These are phyloP conservation scores for Colletotrichum sp. DNA, from an alignment of 2,329 filamentous ascomycete species.

Conservation along the genomic window DNA sequence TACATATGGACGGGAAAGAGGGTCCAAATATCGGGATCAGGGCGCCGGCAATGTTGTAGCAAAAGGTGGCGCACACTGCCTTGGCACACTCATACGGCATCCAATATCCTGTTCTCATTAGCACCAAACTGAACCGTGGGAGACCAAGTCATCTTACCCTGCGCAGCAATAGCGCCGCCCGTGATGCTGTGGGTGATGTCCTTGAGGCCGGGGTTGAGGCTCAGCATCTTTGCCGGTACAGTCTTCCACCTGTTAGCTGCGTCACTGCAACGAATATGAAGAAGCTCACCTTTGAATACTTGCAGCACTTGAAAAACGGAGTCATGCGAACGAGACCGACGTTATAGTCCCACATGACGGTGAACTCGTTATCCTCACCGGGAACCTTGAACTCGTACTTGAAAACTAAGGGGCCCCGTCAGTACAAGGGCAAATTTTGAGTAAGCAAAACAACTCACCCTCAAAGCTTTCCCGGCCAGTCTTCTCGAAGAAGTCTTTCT, in stretches of 20 bases:
- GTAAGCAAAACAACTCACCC: constrained; percentile 57
- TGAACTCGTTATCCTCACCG: constrained; percentile 69
- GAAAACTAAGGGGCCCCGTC: constrained; percentile 63
- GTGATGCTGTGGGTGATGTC: constrained; percentile 96
- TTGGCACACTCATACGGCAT: constrained; percentile 88
- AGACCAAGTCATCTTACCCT: constrained; percentile 64
- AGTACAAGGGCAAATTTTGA: not conserved
- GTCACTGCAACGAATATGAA: not conserved
- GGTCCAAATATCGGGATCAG: constrained; percentile 91
- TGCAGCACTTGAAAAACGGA: constrained; percentile 90
- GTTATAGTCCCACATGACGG: constrained; percentile 97
- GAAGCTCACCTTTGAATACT: constrained; percentile 75
- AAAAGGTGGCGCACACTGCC: constrained; percentile 90
- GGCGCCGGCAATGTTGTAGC: constrained; percentile 80
- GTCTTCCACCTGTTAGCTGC: constrained; percentile 62
- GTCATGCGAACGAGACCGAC: constrained; percentile 93
- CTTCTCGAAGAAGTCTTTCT: constrained; percentile 86
- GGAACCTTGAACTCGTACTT: constrained; percentile 82
- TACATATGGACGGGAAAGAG: constrained; percentile 77
- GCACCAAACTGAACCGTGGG: not conserved
- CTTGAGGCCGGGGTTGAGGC: constrained; percentile 78
- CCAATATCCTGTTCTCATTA: constrained; percentile 78
- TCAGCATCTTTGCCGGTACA: constrained; percentile 82
- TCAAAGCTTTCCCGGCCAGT: constrained; percentile 89
- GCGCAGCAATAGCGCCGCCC: constrained; percentile 85